Percentiles rank a stretch among this genome's conserved stretches.
Conservation (phyloP, 2,329 filamentous ascomycete species). For the Scytalidium sp. region DNA sequence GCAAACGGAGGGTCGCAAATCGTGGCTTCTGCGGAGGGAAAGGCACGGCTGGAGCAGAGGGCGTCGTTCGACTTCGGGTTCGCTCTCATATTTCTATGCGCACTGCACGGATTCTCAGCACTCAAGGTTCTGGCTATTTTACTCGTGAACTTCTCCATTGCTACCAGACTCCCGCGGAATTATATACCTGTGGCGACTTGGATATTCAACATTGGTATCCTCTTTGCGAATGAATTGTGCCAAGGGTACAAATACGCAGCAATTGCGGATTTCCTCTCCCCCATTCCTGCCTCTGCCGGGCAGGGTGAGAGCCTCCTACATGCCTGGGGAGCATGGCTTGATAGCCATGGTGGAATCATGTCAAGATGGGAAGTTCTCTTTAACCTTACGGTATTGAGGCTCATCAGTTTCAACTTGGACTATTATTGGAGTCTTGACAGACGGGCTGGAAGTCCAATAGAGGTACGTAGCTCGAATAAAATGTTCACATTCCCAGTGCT, state of each 20-base stretch:
- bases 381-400: slow-evolving; percentile 87
- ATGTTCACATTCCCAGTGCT: slow-evolving; percentile 37
- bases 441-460: slow-evolving; percentile 62
- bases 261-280: slow-evolving; percentile 54
- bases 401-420: slow-evolving; percentile 97
- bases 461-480: slow-evolving; percentile 56
- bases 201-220: slow-evolving; percentile 79
- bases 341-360: slow-evolving; percentile 79
- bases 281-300: slow-evolving; percentile 8
- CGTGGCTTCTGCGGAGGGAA: slow-evolving; percentile 39
- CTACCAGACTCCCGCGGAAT: slow-evolving; percentile 64
- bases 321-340: slow-evolving; percentile 66
- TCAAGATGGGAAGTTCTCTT: slow-evolving; percentile 95
- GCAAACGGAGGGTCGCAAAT: slow-evolving; percentile 32
- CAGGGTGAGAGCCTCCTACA: slow-evolving; percentile 11
- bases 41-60: slow-evolving; percentile 63
- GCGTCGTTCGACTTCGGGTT: slow-evolving; percentile 81
- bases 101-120: slow-evolving; percentile 80
- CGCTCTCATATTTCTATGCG: slow-evolving; percentile 72
- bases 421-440: slow-evolving; percentile 86
- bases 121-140: slow-evolving; percentile 81
- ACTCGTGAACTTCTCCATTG: slow-evolving; percentile 77
- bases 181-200: slow-evolving; percentile 78
- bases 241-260: slow-evolving; percentile 71
- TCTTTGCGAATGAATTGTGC: slow-evolving; percentile 88